Conservation (phyloP, 768 basidiomycete species). For the Lactifluus pinguis region DNA sequence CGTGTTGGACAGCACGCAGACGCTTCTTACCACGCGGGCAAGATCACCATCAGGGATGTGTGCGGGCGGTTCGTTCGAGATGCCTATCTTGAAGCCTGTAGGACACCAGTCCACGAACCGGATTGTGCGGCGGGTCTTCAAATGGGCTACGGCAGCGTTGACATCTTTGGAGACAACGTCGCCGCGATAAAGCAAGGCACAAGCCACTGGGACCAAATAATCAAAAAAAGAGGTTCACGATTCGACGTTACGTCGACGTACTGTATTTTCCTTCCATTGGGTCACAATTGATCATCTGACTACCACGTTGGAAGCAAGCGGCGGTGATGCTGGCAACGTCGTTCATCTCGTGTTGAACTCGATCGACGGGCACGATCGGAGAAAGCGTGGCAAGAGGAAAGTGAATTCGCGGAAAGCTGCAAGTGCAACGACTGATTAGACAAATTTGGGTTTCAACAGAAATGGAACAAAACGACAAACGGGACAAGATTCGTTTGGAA, state of each 20-base stretch:
- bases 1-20: conserved; percentile 75
- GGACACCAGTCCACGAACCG: conserved; percentile 76
- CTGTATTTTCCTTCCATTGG: conserved; percentile 74
- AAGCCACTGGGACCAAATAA: conserved; percentile 39
- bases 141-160: conserved; percentile 61
- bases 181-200: conserved; percentile 63
- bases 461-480: conserved; percentile 25
- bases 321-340: conserved; percentile 34
- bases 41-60: conserved; percentile 69
- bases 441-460: neutral
- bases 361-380: conserved; percentile 51
- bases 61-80: conserved; percentile 72
- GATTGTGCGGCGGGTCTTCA: conserved; percentile 73
- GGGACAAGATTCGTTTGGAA: conserved; percentile 42
- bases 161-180: conserved; percentile 74
- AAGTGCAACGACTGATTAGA: neutral
- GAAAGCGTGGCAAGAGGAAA: conserved; percentile 61
- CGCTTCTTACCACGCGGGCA: conserved; percentile 61
- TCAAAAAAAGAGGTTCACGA: neutral
- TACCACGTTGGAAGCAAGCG: conserved; percentile 7
- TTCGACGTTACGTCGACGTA: conserved; percentile 21
- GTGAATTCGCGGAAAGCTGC: conserved; percentile 53
- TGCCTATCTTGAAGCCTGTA: conserved; percentile 72
- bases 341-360: conserved; percentile 60
- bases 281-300: conserved; percentile 69